Conservation (phyloP, 208 protist species). For the Trypanosoma vivax region DNA sequence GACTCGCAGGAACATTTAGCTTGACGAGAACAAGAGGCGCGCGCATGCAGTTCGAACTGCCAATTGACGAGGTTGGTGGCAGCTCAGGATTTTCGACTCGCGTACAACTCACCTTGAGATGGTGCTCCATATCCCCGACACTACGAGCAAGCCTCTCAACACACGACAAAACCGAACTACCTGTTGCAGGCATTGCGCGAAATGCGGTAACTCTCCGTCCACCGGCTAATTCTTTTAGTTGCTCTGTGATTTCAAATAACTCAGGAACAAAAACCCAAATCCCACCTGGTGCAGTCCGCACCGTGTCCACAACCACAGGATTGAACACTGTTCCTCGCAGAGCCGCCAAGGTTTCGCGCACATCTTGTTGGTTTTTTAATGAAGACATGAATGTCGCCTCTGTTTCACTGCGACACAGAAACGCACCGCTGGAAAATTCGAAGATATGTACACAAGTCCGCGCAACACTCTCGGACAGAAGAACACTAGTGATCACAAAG, state of each 20-base stretch:
- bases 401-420: slow-evolving; percentile 24
- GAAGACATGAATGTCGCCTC: slow-evolving; percentile 10
- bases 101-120: not conserved
- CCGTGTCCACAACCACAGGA: slow-evolving; percentile 13
- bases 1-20: slow-evolving; percentile 30
- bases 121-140: slow-evolving; percentile 19
- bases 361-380: not conserved
- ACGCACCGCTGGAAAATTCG: slow-evolving; percentile 34
- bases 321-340: slow-evolving; percentile 13
- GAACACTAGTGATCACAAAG: slow-evolving; percentile 36
- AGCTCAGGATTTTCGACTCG: not conserved
- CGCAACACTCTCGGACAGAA: slow-evolving; percentile 3
- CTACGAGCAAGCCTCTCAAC: slow-evolving; percentile 9
- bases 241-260: not conserved
- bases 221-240: not conserved
- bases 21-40: slow-evolving; percentile 44
- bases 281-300: slow-evolving; percentile 6
- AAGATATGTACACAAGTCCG: slow-evolving; percentile 36
- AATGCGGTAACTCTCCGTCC: slow-evolving; percentile 17
- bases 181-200: slow-evolving; percentile 1
- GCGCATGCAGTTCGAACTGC: not conserved
- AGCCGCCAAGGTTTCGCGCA: not conserved
- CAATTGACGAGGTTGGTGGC: not conserved
- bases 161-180: not conserved
- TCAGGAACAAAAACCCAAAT: slow-evolving; percentile 24